A percentile compares a stretch with the other conserved stretches of the same genome.
Evolutionary conservation across 305 asterid genomes (phyloP).

Genomic region (Solanum hybrid): DNA sequence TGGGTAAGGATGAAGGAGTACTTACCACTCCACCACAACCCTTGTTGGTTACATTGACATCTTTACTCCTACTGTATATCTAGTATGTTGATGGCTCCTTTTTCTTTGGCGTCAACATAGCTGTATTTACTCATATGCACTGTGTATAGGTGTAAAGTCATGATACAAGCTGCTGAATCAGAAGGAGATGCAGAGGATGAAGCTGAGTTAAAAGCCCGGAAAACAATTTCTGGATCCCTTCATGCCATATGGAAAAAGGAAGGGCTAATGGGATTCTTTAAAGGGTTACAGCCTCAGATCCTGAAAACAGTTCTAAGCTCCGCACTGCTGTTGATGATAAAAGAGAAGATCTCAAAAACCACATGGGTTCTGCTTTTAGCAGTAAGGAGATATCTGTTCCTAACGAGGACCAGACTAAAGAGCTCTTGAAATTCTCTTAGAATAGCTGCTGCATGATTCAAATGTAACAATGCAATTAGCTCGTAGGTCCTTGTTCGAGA

Average conservation of each 20-base stretch:
- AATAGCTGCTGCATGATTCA: not conserved
- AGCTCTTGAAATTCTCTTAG: slow-evolving; percentile 28
- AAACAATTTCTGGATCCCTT: slow-evolving; percentile 53
- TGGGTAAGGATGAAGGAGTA: not conserved
- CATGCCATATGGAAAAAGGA: slow-evolving; percentile 64
- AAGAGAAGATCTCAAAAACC: slow-evolving; percentile 82
- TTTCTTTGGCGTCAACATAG: not conserved
- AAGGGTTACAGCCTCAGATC: slow-evolving; percentile 86
- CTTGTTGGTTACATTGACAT: not conserved
- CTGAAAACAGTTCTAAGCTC: slow-evolving; percentile 86
- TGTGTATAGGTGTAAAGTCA: slow-evolving; percentile 77
- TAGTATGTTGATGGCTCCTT: not conserved
- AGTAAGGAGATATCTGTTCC: slow-evolving; percentile 38
- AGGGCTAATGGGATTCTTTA: slow-evolving; percentile 76
- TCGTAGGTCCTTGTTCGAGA: not conserved
- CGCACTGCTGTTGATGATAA: slow-evolving; percentile 82
- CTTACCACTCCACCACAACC: not conserved
- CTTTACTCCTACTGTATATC: not conserved
- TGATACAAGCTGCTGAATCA: slow-evolving; percentile 77
- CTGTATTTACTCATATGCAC: not conserved
- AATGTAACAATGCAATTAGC: not conserved
- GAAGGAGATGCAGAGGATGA: slow-evolving; percentile 39
- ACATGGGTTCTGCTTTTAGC: slow-evolving; percentile 79
- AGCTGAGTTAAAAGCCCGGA: slow-evolving; percentile 29
- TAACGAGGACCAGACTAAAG: slow-evolving; percentile 42